Evolutionary conservation across 306 rosid genomes (phyloP).

Genomic region (Dalbergia oliveri): DNA sequence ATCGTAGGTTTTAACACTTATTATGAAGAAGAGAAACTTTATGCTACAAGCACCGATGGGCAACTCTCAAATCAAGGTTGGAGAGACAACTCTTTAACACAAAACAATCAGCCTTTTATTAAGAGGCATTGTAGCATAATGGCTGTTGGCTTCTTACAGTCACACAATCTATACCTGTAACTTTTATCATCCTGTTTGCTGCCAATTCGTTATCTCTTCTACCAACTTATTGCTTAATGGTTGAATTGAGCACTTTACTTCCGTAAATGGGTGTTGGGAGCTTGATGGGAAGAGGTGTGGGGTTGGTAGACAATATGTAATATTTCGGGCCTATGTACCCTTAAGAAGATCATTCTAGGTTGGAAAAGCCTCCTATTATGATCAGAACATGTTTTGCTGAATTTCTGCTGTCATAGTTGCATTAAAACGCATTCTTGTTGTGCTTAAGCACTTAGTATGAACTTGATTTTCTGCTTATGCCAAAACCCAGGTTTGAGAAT

Average conservation of each 20-base stretch:
- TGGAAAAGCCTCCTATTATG: no score
- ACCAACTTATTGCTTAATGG: slow-evolving; percentile 12
- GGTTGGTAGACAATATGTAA: slow-evolving; percentile 9
- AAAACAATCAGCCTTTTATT: neutral
- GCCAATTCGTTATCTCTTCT: slow-evolving; percentile 18
- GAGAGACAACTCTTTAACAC: slow-evolving; percentile 24
- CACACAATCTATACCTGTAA: slow-evolving; percentile 2
- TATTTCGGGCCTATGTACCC: no score
- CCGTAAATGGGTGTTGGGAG: neutral
- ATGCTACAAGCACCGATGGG: slow-evolving; percentile 50
- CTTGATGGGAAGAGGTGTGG: neutral
- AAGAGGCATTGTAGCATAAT: slow-evolving; percentile 9
- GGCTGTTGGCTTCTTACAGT: slow-evolving; percentile 10
- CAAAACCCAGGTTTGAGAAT: no score
- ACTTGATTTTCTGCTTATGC: no score
- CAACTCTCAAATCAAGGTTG: slow-evolving; percentile 57
- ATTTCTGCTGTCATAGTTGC: no score
- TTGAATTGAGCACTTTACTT: slow-evolving; percentile 8
- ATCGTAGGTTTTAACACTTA: slow-evolving; percentile 82
- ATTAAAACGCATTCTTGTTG: no score
- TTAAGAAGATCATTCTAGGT: no score
- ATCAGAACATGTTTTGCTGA: no score
- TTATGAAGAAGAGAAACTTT: slow-evolving; percentile 87
- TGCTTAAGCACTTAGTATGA: no score
- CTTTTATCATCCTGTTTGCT: slow-evolving; percentile 17